Percentiles rank a stretch among this genome's conserved stretches.
Evolutionary conservation across 345 rosid species (phyloP).

Genomic region (Kandelia obovata): DNA sequence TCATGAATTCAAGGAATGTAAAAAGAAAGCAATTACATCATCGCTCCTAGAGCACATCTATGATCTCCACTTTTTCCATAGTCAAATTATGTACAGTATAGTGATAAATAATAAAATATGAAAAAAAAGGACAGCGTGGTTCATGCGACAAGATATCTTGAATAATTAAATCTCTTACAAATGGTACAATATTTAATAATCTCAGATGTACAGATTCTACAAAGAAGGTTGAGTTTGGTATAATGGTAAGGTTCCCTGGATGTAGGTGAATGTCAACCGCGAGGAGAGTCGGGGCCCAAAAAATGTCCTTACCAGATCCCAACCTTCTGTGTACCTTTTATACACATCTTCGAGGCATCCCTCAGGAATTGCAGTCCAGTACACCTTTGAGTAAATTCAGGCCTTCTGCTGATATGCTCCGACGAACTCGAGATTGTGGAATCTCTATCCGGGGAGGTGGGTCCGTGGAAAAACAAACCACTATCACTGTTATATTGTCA

Average conservation of each 20-base stretch:
- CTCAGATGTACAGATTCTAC: slow-evolving; percentile 23
- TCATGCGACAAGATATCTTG: slow-evolving; percentile 11
- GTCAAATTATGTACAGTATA: slow-evolving; percentile 29
- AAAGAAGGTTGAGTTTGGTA: slow-evolving; percentile 27
- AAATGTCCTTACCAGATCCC: slow-evolving; percentile 9
- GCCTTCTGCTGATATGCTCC: slow-evolving; percentile 90
- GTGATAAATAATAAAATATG: background rate
- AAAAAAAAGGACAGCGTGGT: slow-evolving; percentile 5
- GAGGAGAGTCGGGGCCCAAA: slow-evolving; percentile 1
- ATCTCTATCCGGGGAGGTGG: slow-evolving; percentile 86
- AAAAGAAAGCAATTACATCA: background rate
- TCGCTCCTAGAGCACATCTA: slow-evolving; percentile 7
- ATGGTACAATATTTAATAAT: slow-evolving; percentile 29
- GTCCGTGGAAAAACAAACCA: slow-evolving; percentile 73
- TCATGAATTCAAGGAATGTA: background rate
- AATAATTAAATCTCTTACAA: slow-evolving; percentile 20
- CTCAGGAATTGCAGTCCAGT: slow-evolving; percentile 58
- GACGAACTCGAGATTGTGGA: slow-evolving; percentile 53
- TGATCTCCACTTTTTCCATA: background rate
- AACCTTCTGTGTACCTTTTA: slow-evolving; percentile 6
- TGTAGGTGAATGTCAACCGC: slow-evolving; percentile 14
- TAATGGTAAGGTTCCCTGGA: slow-evolving; percentile 14
- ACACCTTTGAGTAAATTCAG: slow-evolving; percentile 77
- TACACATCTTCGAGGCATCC: background rate
- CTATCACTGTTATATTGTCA: slow-evolving; percentile 80